Conservation (phyloP, 2,329 filamentous ascomycete species). For the Lachnellula occidentalis region DNA sequence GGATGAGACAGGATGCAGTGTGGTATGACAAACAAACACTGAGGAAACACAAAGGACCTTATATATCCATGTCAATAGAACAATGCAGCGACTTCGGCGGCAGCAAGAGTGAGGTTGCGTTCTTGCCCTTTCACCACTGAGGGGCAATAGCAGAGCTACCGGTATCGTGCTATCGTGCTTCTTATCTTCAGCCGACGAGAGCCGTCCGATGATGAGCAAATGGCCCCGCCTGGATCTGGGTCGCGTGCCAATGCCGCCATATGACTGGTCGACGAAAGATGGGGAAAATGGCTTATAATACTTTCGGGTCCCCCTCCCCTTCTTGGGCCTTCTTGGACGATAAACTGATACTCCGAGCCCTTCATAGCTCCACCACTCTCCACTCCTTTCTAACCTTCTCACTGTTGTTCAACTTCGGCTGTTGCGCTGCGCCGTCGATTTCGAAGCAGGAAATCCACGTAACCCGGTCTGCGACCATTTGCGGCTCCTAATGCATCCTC, state of each 20-base stretch:
- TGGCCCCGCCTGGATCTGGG: not conserved
- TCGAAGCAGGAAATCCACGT: constrained; percentile 61
- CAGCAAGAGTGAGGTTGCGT: not conserved
- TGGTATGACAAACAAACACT: not conserved
- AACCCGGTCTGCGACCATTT: constrained; percentile 67
- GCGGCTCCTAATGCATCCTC: constrained; percentile 69
- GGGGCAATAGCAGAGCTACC: constrained; percentile 6
- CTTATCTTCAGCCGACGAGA: constrained; percentile 16
- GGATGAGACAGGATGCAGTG: not conserved
- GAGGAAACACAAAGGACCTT: not conserved
- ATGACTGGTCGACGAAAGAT: not conserved
- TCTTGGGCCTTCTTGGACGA: too few relatives aligned
- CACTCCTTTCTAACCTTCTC: not conserved
- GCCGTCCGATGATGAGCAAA: constrained; percentile 4
- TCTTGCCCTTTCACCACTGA: constrained; percentile 1
- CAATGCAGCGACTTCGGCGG: constrained; percentile 14
- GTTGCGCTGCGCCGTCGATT: constrained; percentile 25
- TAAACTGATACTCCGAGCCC: too few relatives aligned
- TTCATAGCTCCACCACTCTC: too few relatives aligned
- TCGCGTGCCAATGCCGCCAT: not conserved
- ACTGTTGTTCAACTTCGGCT: not conserved
- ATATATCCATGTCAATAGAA: not conserved
- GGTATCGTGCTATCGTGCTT: not conserved
- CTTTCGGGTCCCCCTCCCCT: too few relatives aligned
- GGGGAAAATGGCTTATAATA: not conserved